A percentile compares a stretch with the other conserved stretches of the same genome.
Evolutionary conservation across 2,329 filamentous ascomycete genomes (phyloP).

Genomic region (Talaromyces funiculosus): DNA sequence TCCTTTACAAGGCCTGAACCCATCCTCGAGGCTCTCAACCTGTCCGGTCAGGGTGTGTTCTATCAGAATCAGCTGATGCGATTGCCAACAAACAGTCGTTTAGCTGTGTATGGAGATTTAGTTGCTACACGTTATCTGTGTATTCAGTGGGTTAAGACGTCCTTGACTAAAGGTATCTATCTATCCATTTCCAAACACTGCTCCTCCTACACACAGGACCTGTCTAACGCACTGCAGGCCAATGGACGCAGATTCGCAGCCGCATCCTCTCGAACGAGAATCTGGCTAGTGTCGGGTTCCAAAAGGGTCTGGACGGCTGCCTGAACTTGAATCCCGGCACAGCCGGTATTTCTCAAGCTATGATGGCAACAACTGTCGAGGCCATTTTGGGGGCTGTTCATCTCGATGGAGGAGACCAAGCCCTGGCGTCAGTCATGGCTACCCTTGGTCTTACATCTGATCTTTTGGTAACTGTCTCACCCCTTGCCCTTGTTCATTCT

Average conservation of each 20-base stretch:
- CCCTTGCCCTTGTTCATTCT: neutral
- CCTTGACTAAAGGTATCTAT: neutral
- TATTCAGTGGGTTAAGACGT: neutral
- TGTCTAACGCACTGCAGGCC: neutral
- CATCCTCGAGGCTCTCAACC: slow-evolving; percentile 1
- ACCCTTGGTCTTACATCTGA: slow-evolving; percentile 1
- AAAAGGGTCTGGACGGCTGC: neutral
- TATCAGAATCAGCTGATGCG: neutral
- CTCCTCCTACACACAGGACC: neutral
- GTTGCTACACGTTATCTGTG: neutral
- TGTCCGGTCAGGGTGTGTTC: neutral
- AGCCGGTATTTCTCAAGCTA: neutral
- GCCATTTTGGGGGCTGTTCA: slow-evolving; percentile 9
- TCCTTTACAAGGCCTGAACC: neutral
- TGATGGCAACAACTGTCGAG: slow-evolving; percentile 8
- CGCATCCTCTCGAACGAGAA: neutral
- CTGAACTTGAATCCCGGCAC: neutral
- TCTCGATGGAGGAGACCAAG: slow-evolving; percentile 3
- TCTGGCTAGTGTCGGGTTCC: neutral
- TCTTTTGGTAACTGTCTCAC: neutral
- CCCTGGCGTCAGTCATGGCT: neutral
- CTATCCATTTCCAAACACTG: neutral
- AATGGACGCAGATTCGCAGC: neutral
- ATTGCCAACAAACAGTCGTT: neutral
- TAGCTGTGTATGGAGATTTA: slow-evolving; percentile 5